These are phyloP conservation scores for Paramarasmius palmivorus DNA, from an alignment of 1,284 basidiomycete genomes.

Conservation along the genomic window DNA sequence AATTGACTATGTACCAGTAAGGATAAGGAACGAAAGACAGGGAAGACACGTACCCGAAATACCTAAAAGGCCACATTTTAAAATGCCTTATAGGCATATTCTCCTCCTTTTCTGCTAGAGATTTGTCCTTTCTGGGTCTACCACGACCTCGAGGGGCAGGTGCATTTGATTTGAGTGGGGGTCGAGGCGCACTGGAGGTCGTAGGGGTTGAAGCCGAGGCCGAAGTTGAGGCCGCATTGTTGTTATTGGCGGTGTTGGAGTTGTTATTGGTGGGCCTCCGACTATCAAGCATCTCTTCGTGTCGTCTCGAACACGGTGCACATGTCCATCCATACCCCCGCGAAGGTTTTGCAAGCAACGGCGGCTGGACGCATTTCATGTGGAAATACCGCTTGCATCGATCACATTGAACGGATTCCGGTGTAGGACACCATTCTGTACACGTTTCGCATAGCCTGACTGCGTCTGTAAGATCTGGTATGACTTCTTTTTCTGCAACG, in stretches of 20 bases:
- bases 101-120: slow-evolving; percentile 72
- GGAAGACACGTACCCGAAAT: slow-evolving; percentile 80
- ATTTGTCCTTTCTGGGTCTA: slow-evolving; percentile 70
- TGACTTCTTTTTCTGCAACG: slow-evolving; percentile 90
- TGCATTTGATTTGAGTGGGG: slow-evolving; percentile 68
- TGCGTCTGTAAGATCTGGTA: slow-evolving; percentile 86
- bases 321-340: slow-evolving; percentile 99
- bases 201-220: no score
- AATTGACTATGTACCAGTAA: slow-evolving; percentile 59
- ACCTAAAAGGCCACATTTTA: slow-evolving; percentile 95
- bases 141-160: slow-evolving; percentile 68
- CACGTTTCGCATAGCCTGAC: slow-evolving; percentile 88
- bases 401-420: slow-evolving; percentile 92
- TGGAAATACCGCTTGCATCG: slow-evolving; percentile 94
- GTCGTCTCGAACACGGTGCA: slow-evolving; percentile 85
- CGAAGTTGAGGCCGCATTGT: no score
- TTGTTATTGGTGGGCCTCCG: slow-evolving; percentile 33
- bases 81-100: slow-evolving; percentile 78
- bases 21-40: slow-evolving; percentile 10
- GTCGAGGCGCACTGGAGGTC: slow-evolving; percentile 41
- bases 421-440: slow-evolving; percentile 84
- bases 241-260: no score
- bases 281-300: slow-evolving; percentile 86
- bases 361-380: slow-evolving; percentile 92
- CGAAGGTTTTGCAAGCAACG: slow-evolving; percentile 92